Conservation (phyloP, 208 protist genomes). For the Trypanosoma brucei region DNA sequence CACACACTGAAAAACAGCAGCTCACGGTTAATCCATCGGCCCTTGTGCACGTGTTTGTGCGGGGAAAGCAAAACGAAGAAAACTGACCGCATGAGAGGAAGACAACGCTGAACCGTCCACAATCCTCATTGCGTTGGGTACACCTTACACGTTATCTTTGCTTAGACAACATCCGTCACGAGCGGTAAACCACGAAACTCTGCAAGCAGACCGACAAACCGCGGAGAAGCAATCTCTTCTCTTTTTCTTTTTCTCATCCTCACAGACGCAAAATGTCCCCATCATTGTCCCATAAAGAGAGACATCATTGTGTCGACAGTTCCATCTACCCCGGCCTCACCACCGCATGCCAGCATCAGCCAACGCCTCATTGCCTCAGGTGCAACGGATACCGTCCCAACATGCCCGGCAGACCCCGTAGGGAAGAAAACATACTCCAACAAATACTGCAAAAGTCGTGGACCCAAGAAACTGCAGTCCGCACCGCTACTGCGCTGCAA, state of each 20-base stretch:
- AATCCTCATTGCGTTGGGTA: too few species aligned
- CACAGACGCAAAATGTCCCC: neutral
- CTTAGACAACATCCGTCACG: too few species aligned
- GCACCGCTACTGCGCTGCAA: constrained; percentile 9
- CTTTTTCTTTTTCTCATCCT: neutral
- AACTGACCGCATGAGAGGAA: too few species aligned
- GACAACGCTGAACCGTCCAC: too few species aligned
- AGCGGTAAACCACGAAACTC: too few species aligned
- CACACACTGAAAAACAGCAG: too few species aligned
- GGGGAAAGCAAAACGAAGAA: too few species aligned
- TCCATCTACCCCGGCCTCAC: constrained; percentile 2
- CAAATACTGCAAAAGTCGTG: constrained; percentile 60
- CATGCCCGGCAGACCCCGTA: neutral
- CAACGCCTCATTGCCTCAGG: constrained; percentile 17
- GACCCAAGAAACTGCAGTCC: constrained; percentile 18
- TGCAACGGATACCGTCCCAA: constrained; percentile 1
- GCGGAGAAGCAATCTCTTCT: too few species aligned
- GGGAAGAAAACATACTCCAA: constrained; percentile 52
- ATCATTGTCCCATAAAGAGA: constrained; percentile 3
- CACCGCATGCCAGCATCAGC: constrained; percentile 12
- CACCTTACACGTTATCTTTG: too few species aligned
- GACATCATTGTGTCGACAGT: constrained; percentile 17
- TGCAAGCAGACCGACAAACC: too few species aligned
- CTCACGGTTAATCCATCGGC: too few species aligned
- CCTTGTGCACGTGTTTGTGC: too few species aligned